Percentiles rank a stretch among this genome's conserved stretches.
These are phyloP conservation scores for Plenodomus biglobosus DNA, from an alignment of 2,329 filamentous ascomycete genomes.

Conservation along the genomic window DNA sequence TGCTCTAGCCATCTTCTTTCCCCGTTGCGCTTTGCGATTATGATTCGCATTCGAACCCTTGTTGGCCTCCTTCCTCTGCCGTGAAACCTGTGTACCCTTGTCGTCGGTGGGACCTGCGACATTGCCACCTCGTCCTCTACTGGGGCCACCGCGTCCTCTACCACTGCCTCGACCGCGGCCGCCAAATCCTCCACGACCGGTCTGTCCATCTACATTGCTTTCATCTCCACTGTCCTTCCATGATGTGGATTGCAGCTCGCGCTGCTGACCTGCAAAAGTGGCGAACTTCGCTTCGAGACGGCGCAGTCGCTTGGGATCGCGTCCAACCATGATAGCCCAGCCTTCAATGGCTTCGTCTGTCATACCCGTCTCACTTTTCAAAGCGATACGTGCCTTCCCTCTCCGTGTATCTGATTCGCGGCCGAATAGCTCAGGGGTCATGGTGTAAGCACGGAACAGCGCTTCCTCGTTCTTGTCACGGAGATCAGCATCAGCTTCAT, in stretches of 20 bases:
- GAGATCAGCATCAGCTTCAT: conserved; percentile 60
- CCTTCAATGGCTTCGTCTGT: conserved; percentile 93
- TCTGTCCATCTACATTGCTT: conserved; percentile 45
- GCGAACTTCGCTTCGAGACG: conserved; percentile 71
- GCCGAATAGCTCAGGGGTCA: conserved; percentile 65
- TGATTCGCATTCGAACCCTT: conserved; percentile 85
- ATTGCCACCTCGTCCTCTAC: conserved; percentile 50
- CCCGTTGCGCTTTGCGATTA: conserved; percentile 72
- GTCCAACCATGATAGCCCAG: conserved; percentile 82
- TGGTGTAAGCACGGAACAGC: conserved; percentile 72
- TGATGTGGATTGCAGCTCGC: conserved; percentile 64
- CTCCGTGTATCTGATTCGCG: conserved; percentile 71
- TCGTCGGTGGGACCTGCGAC: conserved; percentile 67
- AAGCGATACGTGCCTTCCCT: conserved; percentile 59
- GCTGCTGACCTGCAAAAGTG: conserved; percentile 67
- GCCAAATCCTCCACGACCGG: conserved; percentile 52
- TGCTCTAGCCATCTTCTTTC: conserved; percentile 62
- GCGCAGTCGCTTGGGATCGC: conserved; percentile 69
- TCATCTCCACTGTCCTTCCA: conserved; percentile 61
- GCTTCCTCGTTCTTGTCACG: conserved; percentile 64
- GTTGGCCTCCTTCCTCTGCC: conserved; percentile 76
- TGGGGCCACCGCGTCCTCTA: conserved; percentile 37
- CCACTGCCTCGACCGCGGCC: conserved; percentile 42
- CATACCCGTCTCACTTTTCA: conserved; percentile 81
- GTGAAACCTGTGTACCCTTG: conserved; percentile 69